phyloP scores from a whole-genome alignment of 495 filamentous ascomycete species.

The Xylaria scruposa region DNA sequence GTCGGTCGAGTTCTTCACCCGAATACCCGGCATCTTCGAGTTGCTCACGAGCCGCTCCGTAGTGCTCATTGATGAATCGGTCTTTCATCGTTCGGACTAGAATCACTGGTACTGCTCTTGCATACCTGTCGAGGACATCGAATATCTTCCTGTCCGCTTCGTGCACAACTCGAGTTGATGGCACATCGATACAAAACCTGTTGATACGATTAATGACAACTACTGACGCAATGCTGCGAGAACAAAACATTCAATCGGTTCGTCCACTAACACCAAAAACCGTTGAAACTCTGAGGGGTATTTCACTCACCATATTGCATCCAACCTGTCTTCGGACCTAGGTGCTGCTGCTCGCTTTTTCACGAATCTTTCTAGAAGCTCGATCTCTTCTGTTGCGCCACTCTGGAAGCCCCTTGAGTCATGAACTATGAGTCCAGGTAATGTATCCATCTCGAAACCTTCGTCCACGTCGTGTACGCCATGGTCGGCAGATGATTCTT shows the following conservation, averaged over 20 bases:
- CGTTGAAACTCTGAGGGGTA: not conserved
- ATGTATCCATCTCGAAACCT: conserved; percentile 29
- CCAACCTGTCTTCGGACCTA: conserved; percentile 20
- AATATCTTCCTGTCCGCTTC: conserved; percentile 28
- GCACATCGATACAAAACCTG: conserved; percentile 28
- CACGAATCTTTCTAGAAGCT: conserved; percentile 22
- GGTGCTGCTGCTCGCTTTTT: conserved; percentile 25
- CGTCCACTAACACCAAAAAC: not conserved
- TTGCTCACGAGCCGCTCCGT: conserved; percentile 25
- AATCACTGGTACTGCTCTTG: conserved; percentile 22
- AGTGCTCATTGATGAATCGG: conserved; percentile 28
- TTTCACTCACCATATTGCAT: conserved; percentile 28
- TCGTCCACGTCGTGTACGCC: conserved; percentile 28
- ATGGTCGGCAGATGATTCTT: conserved; percentile 25
- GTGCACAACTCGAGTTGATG: conserved; percentile 27
- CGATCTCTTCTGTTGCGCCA: conserved; percentile 26
- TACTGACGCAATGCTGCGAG: not conserved
- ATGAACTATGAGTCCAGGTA: conserved; percentile 28
- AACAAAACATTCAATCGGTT: not conserved
- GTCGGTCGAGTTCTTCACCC: conserved; percentile 24
- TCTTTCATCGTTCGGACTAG: conserved; percentile 29
- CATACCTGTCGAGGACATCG: conserved; percentile 22
- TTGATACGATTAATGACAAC: not conserved
- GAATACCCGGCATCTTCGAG: conserved; percentile 22
- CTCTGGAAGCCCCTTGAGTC: conserved; percentile 28